A percentile compares a stretch with the other conserved stretches of the same genome.
phyloP scores from a whole-genome alignment of 257 asterid genomes.

The Nicotiana attenuata region DNA sequence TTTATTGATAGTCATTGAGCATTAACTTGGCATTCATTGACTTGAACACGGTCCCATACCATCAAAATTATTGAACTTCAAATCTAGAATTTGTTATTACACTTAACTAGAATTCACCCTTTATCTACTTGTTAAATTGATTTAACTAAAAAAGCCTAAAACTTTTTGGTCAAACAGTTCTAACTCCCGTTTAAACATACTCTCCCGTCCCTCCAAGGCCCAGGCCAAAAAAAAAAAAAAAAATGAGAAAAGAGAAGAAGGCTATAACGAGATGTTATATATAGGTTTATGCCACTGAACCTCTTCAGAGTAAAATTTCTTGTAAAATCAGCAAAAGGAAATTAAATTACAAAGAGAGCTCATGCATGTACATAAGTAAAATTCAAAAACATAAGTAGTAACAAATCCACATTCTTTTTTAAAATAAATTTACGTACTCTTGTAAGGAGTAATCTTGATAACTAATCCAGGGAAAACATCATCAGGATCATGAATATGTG shows the following conservation, averaged over 20 bases:
- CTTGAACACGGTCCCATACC: too few relatives aligned
- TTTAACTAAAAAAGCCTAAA: too few relatives aligned
- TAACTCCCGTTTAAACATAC: not conserved
- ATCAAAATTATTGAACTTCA: too few relatives aligned
- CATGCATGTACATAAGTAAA: not conserved
- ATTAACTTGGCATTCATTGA: too few relatives aligned
- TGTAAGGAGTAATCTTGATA: constrained; percentile 55
- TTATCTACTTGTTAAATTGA: too few relatives aligned
- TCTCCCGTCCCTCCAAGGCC: not conserved
- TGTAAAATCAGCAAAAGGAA: not conserved
- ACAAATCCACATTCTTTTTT: not conserved
- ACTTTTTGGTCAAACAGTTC: too few relatives aligned
- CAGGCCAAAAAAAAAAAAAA: too few relatives aligned
- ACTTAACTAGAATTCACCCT: too few relatives aligned
- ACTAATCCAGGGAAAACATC: constrained; percentile 57
- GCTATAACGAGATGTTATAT: not conserved
- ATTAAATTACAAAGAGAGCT: not conserved
- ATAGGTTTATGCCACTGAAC: not conserved
- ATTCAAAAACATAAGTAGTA: not conserved
- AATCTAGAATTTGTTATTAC: too few relatives aligned
- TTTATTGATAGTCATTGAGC: too few relatives aligned
- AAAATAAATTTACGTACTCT: not conserved
- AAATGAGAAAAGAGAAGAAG: too few relatives aligned
- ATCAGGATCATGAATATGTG: constrained; percentile 72
- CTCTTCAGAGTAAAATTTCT: not conserved